Evolutionary conservation across 2,329 filamentous ascomycete genomes (phyloP), one percentile per base, ranked within the genome.

Genomic region (Colletotrichum costaricense): DNA sequence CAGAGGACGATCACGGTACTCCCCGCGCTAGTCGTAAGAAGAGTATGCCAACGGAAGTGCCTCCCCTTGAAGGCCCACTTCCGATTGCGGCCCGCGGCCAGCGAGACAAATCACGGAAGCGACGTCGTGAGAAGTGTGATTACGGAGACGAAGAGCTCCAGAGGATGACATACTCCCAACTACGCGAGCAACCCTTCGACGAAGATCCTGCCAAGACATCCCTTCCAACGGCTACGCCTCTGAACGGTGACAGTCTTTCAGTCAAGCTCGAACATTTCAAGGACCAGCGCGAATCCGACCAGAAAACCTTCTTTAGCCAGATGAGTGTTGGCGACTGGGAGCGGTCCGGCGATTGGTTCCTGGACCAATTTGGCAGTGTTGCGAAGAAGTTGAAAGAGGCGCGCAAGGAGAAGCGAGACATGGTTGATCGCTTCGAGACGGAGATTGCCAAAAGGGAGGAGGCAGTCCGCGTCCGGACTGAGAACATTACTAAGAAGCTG

Each of bases 261-360:
- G 83, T 86, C 11, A 88, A 87, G 73, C 82, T 91, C 14, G 80
- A 84, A 55, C 86, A 90, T 75, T 88, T 85, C 78, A 86, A 86
- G 73, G 81, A 80, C 66, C 83, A 86, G 67, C 82, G 82, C 9
- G 85, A 86, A 62, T 77, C 79, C 38, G 86, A 88, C 62, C 88
- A 89, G 76, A 82, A 81, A 38, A 79, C 84, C 1, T 87, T 91
- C 67, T 90, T 91, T 77, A 84, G 83, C 3, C 84, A 84, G 65
- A 87, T 91, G 84, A 80, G 86, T 1, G 82, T 90, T 16, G 81
- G 84, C 19, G 89, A 91, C 66, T 91, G 89, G 89, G 89, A 91
- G 76, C 82, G 85, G 16, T 86, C 88, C 1, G 89, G 89, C 5
- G 88, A 91, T 75, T 91, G 89, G 89, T 90, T 91, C 69, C 81